Evolutionary conservation across 2,329 filamentous ascomycete genomes (phyloP).

Genomic region (Arachnomyces sp.): DNA sequence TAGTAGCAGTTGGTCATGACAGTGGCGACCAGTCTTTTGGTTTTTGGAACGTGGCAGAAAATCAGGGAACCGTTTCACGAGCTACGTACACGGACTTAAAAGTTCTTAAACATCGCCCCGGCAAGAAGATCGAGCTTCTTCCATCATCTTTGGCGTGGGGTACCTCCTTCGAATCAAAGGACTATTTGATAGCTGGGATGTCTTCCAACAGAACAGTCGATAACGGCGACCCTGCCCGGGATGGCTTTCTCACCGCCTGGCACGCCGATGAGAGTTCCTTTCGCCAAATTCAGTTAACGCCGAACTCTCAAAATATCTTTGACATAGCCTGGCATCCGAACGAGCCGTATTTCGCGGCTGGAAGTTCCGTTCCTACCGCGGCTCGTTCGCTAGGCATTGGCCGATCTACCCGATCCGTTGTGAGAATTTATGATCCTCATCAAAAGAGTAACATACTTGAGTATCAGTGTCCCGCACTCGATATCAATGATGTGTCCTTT

Average conservation of each 20-base stretch:
- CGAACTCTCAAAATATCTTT: constrained; percentile 49
- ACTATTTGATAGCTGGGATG: constrained; percentile 50
- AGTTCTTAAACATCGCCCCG: constrained; percentile 22
- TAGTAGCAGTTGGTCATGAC: constrained; percentile 44
- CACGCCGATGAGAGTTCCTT: constrained; percentile 36
- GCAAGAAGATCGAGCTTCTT: constrained; percentile 26
- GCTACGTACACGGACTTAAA: constrained; percentile 13
- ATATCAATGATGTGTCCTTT: constrained; percentile 55
- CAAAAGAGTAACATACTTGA: constrained; percentile 33
- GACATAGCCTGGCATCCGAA: constrained; percentile 51
- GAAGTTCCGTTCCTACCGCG: constrained; percentile 35
- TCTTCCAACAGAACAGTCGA: constrained; percentile 34
- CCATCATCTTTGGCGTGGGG: constrained; percentile 47
- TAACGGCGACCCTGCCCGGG: constrained; percentile 25
- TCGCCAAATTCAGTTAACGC: constrained; percentile 32
- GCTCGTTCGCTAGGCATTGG: constrained; percentile 22
- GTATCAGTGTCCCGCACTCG: constrained; percentile 50
- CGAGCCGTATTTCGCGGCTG: constrained; percentile 46
- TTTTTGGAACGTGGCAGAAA: constrained; percentile 24
- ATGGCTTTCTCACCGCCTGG: constrained; percentile 51
- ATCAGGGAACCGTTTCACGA: too few relatives aligned
- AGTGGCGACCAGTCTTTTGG: constrained; percentile 25
- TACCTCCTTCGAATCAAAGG: constrained; percentile 23
- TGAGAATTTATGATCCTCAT: constrained; percentile 46
- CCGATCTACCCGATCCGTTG: constrained; percentile 38